Conservation (phyloP, 495 filamentous ascomycete species). For the Tuber borchii region DNA sequence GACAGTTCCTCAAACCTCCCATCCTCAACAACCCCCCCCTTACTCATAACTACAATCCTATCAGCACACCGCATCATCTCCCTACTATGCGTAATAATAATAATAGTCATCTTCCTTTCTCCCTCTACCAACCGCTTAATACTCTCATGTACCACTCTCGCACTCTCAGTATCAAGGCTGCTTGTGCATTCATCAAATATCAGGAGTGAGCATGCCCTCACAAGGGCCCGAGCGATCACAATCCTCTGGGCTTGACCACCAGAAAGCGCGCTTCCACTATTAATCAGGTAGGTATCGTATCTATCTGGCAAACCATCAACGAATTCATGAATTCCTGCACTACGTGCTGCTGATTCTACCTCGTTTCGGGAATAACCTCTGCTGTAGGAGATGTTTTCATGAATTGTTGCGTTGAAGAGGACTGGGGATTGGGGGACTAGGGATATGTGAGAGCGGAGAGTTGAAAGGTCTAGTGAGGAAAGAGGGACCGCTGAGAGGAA, state of each 20-base stretch:
- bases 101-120: conserved; percentile 47
- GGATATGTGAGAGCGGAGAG: conserved; percentile 61
- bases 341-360: conserved; percentile 55
- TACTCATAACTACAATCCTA: conserved; percentile 67
- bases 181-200: conserved; percentile 86
- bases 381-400: conserved; percentile 77
- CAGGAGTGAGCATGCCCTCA: conserved; percentile 61
- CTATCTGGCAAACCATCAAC: conserved; percentile 63
- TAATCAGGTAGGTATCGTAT: conserved; percentile 70
- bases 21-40: conserved; percentile 57
- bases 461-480: conserved; percentile 52
- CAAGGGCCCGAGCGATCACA: conserved; percentile 72
- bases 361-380: conserved; percentile 21
- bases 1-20: conserved; percentile 46
- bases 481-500: conserved; percentile 55
- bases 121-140: conserved; percentile 51
- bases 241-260: conserved; percentile 82
- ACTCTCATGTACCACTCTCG: conserved; percentile 58
- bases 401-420: conserved; percentile 68
- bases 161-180: conserved; percentile 66
- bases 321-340: conserved; percentile 75
- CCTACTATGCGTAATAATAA: conserved; percentile 71
- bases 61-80: conserved; percentile 66
- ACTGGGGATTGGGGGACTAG: conserved; percentile 71
- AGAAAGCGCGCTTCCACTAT: conserved; percentile 55